Evolutionary conservation across 164 flowering plant genomes (phyloP).

Genomic region (Macadamia tetraphylla): DNA sequence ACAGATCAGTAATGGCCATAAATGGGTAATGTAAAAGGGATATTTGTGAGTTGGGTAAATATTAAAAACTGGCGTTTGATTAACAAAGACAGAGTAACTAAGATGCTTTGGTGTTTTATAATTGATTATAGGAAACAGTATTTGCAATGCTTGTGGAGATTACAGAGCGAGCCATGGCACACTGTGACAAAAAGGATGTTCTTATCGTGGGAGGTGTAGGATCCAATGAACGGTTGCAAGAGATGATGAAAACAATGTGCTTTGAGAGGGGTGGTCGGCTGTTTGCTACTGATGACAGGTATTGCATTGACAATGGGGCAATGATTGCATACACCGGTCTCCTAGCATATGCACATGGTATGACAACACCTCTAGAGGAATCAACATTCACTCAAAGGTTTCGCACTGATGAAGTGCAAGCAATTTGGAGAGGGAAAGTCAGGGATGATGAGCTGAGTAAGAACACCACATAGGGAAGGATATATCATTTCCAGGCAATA

Average conservation of each 20-base stretch:
- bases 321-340: conserved; percentile 99
- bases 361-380: conserved; percentile 66
- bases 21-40: too few species aligned
- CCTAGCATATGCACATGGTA: conserved; percentile 73
- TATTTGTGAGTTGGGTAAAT: too few species aligned
- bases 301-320: conserved; percentile 95
- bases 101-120: not conserved
- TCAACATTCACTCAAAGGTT: conserved; percentile 93
- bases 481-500: not conserved
- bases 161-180: conserved; percentile 98
- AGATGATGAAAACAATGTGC: conserved; percentile 95
- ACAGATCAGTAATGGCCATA: too few species aligned
- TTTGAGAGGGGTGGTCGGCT: conserved; percentile 78
- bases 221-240: conserved; percentile 92
- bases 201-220: conserved; percentile 98
- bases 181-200: conserved; percentile 87
- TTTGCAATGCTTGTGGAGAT: conserved; percentile 99
- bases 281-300: conserved; percentile 88
- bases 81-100: too few species aligned
- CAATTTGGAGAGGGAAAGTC: conserved; percentile 67
- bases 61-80: too few species aligned
- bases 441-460: conserved; percentile 11
- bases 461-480: conserved; percentile 20
- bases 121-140: conserved; percentile 59
- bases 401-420: conserved; percentile 91